Evolutionary conservation across 2,329 filamentous ascomycete species (phyloP), one percentile per base, ranked within the genome.

Genomic region (Bipolaris oryzae): DNA sequence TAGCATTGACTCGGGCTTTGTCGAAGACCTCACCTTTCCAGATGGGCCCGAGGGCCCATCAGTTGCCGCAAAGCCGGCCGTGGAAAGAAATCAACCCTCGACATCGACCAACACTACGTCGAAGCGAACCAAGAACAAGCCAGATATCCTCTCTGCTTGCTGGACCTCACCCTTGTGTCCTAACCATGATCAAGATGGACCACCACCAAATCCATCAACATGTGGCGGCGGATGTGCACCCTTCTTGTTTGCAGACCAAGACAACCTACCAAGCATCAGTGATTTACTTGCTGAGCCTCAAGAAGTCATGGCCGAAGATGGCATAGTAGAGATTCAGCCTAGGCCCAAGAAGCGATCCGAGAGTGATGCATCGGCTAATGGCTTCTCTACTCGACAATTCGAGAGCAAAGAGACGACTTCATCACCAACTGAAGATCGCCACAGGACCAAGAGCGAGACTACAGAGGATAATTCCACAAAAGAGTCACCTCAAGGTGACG

Each of bases 161-260:
- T 78, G 76, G 76, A 77, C 74, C 6, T 77, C 75, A 34, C 76
- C 76, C 11, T 60, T 78, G 3, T 78, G 76, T 53, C 76, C 76
- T 13, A 77, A 77, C 28, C 72, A 77, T 57, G 70, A 70, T 25
- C 69, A 75, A 42, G 72, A 75, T 33, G 74, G 72, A 4, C 66
- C 72, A 9, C 74, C 74, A 18, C 76, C 76, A 3, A 75, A 77
- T 41, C 75, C 75, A 15, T 75, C 76, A n/a, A 76, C 62, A 10
- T 78, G 76, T 47, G 75, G 74, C 35, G 75, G 74, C 18, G 75
- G 69, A 20, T 78, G 76, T 55, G 76, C 75, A 2, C 76, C 76
- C 0, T 78, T 77, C 57, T 56, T 78, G 25, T 78, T 78, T 53
- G 74, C 73, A 20, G 60, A 69, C 34, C 67, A 76, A 35, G 71